Evolutionary conservation across 116 monocot species (phyloP).

Genomic region (Papilionanthe hybrid): DNA sequence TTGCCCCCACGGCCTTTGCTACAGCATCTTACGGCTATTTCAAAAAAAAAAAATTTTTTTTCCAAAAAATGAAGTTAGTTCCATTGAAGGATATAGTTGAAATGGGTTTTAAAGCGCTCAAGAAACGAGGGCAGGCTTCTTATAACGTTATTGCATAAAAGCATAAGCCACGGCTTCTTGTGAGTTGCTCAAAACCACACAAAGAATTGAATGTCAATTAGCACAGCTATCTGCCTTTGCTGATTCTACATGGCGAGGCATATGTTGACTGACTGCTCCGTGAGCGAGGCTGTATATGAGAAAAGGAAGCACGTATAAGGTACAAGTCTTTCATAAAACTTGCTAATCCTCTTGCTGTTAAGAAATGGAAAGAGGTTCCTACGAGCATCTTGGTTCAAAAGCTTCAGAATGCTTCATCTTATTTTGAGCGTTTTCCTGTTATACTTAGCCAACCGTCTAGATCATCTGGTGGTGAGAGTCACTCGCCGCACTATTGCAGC

Average conservation of each 20-base stretch:
- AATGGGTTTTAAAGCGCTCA: conserved; percentile 82
- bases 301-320: conserved; percentile 59
- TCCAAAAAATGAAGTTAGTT: conserved; percentile 77
- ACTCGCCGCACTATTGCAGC: conserved; percentile 70
- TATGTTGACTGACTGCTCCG: too few species aligned
- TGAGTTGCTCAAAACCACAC: conserved; percentile 60
- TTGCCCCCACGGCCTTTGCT: conserved; percentile 60
- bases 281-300: too few species aligned
- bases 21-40: conserved; percentile 40
- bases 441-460: conserved; percentile 88
- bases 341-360: conserved; percentile 41
- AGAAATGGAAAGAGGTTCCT: conserved; percentile 37
- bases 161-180: conserved; percentile 84
- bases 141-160: conserved; percentile 73
- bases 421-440: conserved; percentile 89
- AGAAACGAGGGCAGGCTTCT: conserved; percentile 48
- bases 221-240: too few species aligned
- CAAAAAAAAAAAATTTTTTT: too few species aligned
- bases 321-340: conserved; percentile 70
- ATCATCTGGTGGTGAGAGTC: conserved; percentile 53
- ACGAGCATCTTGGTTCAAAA: conserved; percentile 80
- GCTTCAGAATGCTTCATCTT: conserved; percentile 85
- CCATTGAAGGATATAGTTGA: conserved; percentile 85
- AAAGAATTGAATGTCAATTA: conserved; percentile 63
- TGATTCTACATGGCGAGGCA: too few species aligned